Percentiles rank a stretch among this genome's conserved stretches.
phyloP scores from a whole-genome alignment of 306 rosid species.

The Dalbergia cochinchinensis region DNA sequence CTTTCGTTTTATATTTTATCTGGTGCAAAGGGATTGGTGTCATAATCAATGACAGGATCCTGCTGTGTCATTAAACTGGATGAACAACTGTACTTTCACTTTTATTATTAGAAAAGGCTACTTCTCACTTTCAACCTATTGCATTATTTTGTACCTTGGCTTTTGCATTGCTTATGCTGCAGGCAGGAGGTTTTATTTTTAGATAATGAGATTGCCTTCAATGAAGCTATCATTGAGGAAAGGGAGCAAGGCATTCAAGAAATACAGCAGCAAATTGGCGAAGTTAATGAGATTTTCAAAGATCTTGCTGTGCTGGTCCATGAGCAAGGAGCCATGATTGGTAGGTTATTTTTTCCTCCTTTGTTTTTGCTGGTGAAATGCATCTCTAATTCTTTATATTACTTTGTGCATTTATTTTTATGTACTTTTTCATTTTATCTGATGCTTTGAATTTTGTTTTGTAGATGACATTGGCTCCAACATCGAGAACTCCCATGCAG shows the following conservation, averaged over 20 bases:
- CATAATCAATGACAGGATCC: conserved; percentile 25
- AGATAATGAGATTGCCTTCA: conserved; percentile 94
- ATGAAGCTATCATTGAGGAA: conserved; percentile 97
- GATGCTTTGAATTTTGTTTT: conserved; percentile 38
- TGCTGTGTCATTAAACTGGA: conserved; percentile 24
- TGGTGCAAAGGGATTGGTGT: conserved; percentile 22
- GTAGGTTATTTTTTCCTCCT: conserved; percentile 50
- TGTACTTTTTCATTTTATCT: conserved; percentile 44
- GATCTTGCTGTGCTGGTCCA: conserved; percentile 97
- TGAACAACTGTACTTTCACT: background rate
- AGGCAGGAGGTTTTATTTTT: conserved; percentile 90
- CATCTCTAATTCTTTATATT: background rate
- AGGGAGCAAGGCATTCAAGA: conserved; percentile 98
- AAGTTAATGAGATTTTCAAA: conserved; percentile 94
- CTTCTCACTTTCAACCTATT: conserved; percentile 25
- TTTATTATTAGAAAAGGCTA: background rate
- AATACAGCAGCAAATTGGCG: conserved; percentile 96
- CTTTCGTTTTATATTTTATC: conserved; percentile 17
- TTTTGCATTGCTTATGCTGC: conserved; percentile 50
- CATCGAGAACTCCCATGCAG: conserved; percentile 80
- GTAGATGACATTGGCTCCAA: conserved; percentile 90
- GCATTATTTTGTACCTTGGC: conserved; percentile 30
- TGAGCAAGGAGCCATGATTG: conserved; percentile 96
- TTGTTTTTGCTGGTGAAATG: background rate
- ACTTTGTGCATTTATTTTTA: conserved; percentile 25